Base-by-base conservation (phyloP, 768 basidiomycete genomes). In the Cystobasidium tubakii region DNA sequence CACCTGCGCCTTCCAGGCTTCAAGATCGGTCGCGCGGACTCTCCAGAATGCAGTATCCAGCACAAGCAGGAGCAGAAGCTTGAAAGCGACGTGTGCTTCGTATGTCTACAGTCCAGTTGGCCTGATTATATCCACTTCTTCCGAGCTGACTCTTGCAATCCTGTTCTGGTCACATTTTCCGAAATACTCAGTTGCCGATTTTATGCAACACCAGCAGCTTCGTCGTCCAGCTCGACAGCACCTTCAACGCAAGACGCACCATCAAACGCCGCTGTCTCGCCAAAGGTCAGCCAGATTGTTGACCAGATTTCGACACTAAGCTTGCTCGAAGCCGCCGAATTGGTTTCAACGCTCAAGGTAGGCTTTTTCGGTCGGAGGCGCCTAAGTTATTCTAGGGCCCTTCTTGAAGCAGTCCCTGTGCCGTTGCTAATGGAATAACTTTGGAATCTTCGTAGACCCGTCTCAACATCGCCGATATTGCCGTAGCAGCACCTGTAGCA, bases 391-490 rank as follows among this genome's bases (percentile, higher is more conserved):
- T 74, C 17, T 13, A 67, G 12, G n/a, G 10, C 46, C 6, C 44
- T 7, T 34, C 1, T 6, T n/a, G n/a, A n/a, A n/a, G n/a, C n/a
- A n/a, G n/a, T n/a, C n/a, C n/a, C n/a, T n/a, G n/a, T n/a, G n/a
- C n/a, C n/a, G n/a, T n/a, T n/a, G n/a, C n/a, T n/a, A n/a, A n/a
- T n/a, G n/a, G n/a, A n/a, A n/a, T n/a, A n/a, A n/a, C n/a, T n/a
- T n/a, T n/a, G n/a, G n/a, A n/a, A n/a, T n/a, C n/a, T n/a, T n/a
- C n/a, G 19, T 34, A 97, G 95, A 85, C 91, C 63, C 88, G 90
- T 74, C 82, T 99, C 74, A 98, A 97, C 81, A 99, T 99, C 76
- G 91, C 94, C 83, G 95, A 98, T 84, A 91, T 98, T 79, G 92
- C 92, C 21, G 86, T 96, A 85, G 92, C 93, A 57, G 84, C 90